Conservation (phyloP, 352 stramenopile species). For the Blastocystis sp. region DNA sequence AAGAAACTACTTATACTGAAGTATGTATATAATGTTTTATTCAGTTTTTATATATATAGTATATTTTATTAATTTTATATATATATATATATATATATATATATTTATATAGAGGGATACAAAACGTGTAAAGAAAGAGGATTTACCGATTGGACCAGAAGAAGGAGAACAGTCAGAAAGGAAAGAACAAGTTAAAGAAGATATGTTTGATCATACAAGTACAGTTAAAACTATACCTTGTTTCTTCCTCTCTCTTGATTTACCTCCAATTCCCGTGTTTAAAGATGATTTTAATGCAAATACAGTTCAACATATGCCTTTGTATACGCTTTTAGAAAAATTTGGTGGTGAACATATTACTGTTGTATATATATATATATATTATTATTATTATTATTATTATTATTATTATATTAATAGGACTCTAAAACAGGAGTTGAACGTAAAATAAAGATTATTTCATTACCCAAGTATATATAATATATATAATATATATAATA, state of each 20-base stretch:
- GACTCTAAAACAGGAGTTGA: no score
- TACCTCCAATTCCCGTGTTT: constrained; percentile 89
- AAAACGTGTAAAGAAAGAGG: constrained; percentile 46
- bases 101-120: no score
- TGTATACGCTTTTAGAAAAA: constrained; percentile 85
- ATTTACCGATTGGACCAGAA: constrained; percentile 45
- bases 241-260: constrained; percentile 79
- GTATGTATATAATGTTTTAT: constrained; percentile 81
- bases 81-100: constrained; percentile 4
- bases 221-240: constrained; percentile 45
- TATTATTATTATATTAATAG: no score
- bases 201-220: constrained; percentile 37
- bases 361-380: no score
- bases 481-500: constrained; percentile 68
- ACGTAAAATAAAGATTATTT: constrained; percentile 2
- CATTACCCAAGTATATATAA: constrained; percentile 54
- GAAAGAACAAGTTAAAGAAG: constrained; percentile 35
- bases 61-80: constrained; percentile 39
- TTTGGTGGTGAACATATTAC: constrained; percentile 68
- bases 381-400: no score
- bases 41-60: constrained; percentile 61
- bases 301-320: constrained; percentile 56
- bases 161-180: constrained; percentile 33
- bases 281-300: constrained; percentile 67
- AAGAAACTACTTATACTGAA: constrained; percentile 37